Evolutionary conservation across 208 protist species (phyloP), one percentile per base, ranked within the genome.

Genomic region (Leishmania tarentolae): DNA sequence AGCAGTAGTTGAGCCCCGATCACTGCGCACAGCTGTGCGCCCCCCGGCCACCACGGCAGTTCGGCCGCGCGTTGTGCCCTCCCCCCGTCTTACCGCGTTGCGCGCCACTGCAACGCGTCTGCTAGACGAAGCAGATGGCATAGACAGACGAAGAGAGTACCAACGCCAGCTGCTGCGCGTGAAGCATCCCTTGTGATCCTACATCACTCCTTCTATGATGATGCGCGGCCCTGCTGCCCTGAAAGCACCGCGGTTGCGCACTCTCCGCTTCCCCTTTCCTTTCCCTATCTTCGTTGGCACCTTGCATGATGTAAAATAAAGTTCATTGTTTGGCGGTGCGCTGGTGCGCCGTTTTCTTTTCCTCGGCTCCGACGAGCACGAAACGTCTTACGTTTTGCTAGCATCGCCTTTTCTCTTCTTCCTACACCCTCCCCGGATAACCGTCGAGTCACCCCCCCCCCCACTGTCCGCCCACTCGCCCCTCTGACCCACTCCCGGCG

Each of bases 81-180:
- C 84, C 15, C 81, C 85, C 15, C 86, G 87, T 35, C 68, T 89
- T n/a, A 79, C 86, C 5, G 75, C 83, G 4, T 53, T 96, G 63
- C 81, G 90, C 44, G 50, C 68, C 15, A 75, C 85, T 7, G 88
- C 81, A 52, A 44, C 80, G 13, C 72, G 82, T 17, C 42, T 94
- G 73, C 87, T 88, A 52, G 88, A 94, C 19, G 87, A 93, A 65
- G 90, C 88, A n/a, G 89, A 93, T 21, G 91, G 88, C 9, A 76
- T 90, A 28, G 80, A 90, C 69, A 59, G 47, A 40, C 72, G 81
- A 52, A 75, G 61, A 9, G 76, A 89, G 37, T 68, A 71, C 13
- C 72, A 59, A n/a, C 82, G 50, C n/a, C 63, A 74, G 65, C 19
- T 74, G 65, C 17, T 68, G 44, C 76, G 76, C 19, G 46, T 47